Evolutionary conservation across 129 eudicot species (phyloP), one percentile per base, ranked within the genome.

Genomic region (Tagetes erecta): DNA sequence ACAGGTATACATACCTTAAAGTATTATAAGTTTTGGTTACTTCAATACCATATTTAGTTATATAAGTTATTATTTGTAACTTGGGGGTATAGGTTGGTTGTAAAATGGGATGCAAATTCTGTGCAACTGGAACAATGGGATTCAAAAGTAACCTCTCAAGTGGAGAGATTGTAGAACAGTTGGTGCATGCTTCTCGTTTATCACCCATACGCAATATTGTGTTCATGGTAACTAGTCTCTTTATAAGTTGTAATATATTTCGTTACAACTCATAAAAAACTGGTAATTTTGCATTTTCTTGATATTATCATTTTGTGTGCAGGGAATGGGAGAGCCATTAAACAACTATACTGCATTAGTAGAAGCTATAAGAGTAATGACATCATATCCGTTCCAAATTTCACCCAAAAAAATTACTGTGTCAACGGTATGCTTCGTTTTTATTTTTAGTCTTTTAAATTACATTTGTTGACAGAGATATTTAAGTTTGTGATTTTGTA

Each of bases 311-410:
- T 71, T 11, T 66, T 60, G 14, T 84, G 60, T 50, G 56, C 87
- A 94, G 97, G 98, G 98, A 85, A 94, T 94, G 98, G 98, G 98
- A 72, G 98, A 94, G 62, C 98, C 98, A 51, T 76, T 94, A 42
- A 94, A 94, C 82, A 94, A 94, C 83, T 94, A 94, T 80, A 39
- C 85, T 67, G 86, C 98, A 1, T 55, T 94, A 70, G 93, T 90
- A 59, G 97, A 94, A 80, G 97, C 98, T 51, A 77, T 94, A 49
- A 71, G 84, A 75, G 92, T 81, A 69, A 90, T 94, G 98, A 90
- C 96, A 66, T 83, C 86, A 47, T 73, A 71, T 71, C 98, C 98
- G 5, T 94, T 94, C 82, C 93, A 83, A 73, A 69, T 94, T 42
- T 94, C 98, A 30, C 97, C 96, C 39, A 95, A 67, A 83, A 91